A percentile compares a stretch with the other conserved stretches of the same genome.
phyloP scores from a whole-genome alignment of 129 eudicot species.

The Tagetes patula region DNA sequence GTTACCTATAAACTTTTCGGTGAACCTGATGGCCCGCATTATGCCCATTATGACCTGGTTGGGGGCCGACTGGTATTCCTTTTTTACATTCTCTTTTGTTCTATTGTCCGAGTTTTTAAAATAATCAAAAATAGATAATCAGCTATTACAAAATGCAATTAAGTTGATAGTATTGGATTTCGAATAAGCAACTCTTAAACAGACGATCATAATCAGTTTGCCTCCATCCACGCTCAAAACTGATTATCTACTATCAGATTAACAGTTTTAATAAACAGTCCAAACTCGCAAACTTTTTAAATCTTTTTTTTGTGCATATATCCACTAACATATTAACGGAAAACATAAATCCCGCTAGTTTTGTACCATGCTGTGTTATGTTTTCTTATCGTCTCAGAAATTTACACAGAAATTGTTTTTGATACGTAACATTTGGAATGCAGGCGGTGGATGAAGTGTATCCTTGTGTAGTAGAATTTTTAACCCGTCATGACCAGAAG shows the following conservation, averaged over 20 bases:
- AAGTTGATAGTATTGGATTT: background rate
- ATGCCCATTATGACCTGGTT: constrained; percentile 94
- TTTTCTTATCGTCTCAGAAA: background rate
- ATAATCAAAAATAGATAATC: background rate
- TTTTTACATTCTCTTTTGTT: constrained; percentile 1
- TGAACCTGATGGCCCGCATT: constrained; percentile 76
- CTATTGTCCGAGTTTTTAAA: background rate
- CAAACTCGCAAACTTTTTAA: background rate
- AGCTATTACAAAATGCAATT: background rate
- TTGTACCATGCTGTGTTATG: too few species aligned
- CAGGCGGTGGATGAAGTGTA: constrained; percentile 80
- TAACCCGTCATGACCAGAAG: constrained; percentile 46
- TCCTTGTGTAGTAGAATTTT: constrained; percentile 72
- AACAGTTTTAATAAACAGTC: background rate
- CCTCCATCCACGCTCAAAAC: background rate
- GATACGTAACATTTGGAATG: constrained; percentile 14
- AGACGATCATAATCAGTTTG: background rate
- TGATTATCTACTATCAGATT: background rate
- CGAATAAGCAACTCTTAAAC: background rate
- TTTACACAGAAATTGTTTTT: background rate
- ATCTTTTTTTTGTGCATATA: background rate
- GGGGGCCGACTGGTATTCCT: constrained; percentile 73
- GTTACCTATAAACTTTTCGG: constrained; percentile 85
- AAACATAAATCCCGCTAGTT: background rate
- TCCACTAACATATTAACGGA: background rate